phyloP scores from a whole-genome alignment of 116 monocot genomes.

The Trichopus zeylanicus region DNA sequence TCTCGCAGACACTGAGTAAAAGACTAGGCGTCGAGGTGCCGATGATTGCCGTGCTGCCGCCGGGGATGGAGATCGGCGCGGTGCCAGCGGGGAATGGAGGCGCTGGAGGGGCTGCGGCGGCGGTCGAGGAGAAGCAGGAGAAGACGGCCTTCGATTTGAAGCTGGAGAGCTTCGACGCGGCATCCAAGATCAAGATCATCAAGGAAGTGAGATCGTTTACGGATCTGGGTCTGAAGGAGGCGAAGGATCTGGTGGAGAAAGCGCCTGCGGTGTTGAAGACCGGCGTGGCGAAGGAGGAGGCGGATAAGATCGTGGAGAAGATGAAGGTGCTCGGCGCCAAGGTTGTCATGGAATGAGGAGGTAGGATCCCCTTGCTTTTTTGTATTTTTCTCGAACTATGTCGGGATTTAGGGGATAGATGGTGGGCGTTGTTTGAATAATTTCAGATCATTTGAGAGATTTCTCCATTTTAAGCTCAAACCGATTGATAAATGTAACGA shows the following conservation, averaged over 20 bases:
- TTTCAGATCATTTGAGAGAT: no score
- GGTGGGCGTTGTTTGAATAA: no score
- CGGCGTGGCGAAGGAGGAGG: slow-evolving; percentile 78
- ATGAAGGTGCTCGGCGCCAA: slow-evolving; percentile 77
- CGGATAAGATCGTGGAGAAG: slow-evolving; percentile 82
- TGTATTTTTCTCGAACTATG: not conserved
- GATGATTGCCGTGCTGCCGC: no score
- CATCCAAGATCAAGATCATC: slow-evolving; percentile 81
- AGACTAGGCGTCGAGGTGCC: no score
- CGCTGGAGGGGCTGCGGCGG: no score
- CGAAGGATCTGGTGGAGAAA: slow-evolving; percentile 87
- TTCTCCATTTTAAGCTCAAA: no score
- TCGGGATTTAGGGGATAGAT: not conserved
- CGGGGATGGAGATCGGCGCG: no score
- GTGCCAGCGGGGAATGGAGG: no score
- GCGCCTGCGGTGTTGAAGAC: slow-evolving; percentile 66
- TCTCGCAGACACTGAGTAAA: slow-evolving; percentile 51
- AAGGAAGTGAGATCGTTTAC: slow-evolving; percentile 83
- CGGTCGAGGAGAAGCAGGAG: slow-evolving; percentile 86
- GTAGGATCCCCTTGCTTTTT: not conserved
- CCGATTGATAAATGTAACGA: no score
- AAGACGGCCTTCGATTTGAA: slow-evolving; percentile 87
- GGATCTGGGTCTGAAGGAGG: slow-evolving; percentile 85
- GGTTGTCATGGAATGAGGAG: slow-evolving; percentile 58
- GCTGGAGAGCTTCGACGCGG: slow-evolving; percentile 79